Base-by-base conservation (phyloP, 2,329 filamentous ascomycete species). In the Delphinella strobiligena region DNA sequence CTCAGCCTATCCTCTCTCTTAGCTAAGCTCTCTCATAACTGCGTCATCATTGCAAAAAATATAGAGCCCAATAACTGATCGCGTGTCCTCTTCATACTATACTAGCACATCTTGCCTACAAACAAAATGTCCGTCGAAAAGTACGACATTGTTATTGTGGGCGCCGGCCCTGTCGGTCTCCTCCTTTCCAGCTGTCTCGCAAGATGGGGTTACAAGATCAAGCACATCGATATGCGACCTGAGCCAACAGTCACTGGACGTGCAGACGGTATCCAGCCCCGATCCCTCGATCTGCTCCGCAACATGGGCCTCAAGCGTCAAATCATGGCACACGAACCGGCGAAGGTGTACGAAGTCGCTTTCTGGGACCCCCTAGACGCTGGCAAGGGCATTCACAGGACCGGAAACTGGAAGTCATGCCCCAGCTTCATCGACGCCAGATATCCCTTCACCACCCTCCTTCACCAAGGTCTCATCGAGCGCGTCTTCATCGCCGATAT, bases 131-230 rank as follows among this genome's bases (percentile, higher is more conserved):
- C 34, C 29, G 41, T 52, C 51, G 67, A 72, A 42, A 69, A 64
- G 39, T 80, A 77, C 61, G 78, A 82, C 53, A 72, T 73, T 37
- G 86, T 94, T 50, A 87, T 94, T 49, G 72, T 94, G 40, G 88
- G 88, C 47, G 88, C 88, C 41, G 88, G 88, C 12, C 88, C 88
- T 3, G 86, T 88, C 31, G 88, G 88, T 40, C 74, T 94, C 42
- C 79, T 93, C 63, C 72, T 94, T 17, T 91, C 86, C 7, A 87
- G 87, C 19, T 89, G 83, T 56, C 73, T 95, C 45, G 83, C 85
- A 45, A 73, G 87, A 66, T 94, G 87, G 85, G 88, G 88, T 15
- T 95, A 94, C 69, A 86, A 78, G 60, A 85, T 95, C 61, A 93
- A 89, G 68, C 86, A 94, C 63, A 86, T 94, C 55, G 88, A 94